Base-by-base conservation (phyloP, 2,329 filamentous ascomycete genomes). In the Verticillium klebahnii region DNA sequence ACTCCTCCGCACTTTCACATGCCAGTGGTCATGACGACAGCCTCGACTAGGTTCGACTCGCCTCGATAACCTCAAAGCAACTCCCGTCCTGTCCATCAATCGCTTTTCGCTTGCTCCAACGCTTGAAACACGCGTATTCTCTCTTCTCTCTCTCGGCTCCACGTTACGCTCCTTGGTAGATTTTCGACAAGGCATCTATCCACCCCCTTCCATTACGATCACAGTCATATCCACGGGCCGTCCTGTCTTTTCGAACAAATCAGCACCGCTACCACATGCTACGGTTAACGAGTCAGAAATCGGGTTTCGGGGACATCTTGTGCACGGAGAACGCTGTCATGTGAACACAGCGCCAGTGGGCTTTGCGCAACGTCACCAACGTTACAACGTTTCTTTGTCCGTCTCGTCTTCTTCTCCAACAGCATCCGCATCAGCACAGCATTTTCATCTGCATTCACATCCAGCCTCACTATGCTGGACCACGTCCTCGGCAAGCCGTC, bases 401-500 rank as follows among this genome's bases (percentile, higher is more conserved):
- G 29, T 56, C 54, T 56, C 12, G 6, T 25, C 25, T 17, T 19
- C 31, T 12, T 15, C 23, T 56, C 14, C 54, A 14, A n/a, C 25
- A 14, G 14, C 50, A 31, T 56, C 29, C 54, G 54, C 54, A 56
- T 56, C 29, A 56, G 54, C 15, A 25, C 23, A 31, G 40, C 45
- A 25, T 52, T 23, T 12, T n/a, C 45, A 25, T 25, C 12, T 52
- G 45, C n/a, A 12, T 29, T 36, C 14, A 15, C 12, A 52, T 11
- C 25, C 8, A 29, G 58, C 45, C n/a, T 32, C 63, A 68, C 59
- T 63, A 87, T 87, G 85, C 77, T 87, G 87, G 94, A 98, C 77
- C 94, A 98, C 82, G 90, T 97, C 62, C 82, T 98, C 57, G 94
- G 94, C 65, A 88, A 92, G 66, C 94, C 94, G 37, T 97, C 93